A percentile compares a stretch with the other conserved stretches of the same genome.
phyloP scores from a whole-genome alignment of 176 grass and related monocot species.

The Zea mays region Zm-B73-REFERENCE-NAM-5.0 NC_050105.1:9051001-9051500 shows the following conservation, averaged over 20 bases:
- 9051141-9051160: conserved; percentile 92
- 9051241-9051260: conserved; percentile 66
- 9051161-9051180: conserved; percentile 91
- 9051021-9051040: conserved; percentile 93
- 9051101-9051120: conserved; percentile 94
- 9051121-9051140: conserved; percentile 89
- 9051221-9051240: conserved; percentile 85
- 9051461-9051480: conserved; percentile 95
- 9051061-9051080: conserved; percentile 85
- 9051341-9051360: conserved; percentile 96
- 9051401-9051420: conserved; percentile 95
- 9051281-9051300: conserved; percentile 84
- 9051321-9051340: conserved; percentile 85
- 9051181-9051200: conserved; percentile 66
- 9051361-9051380: conserved; percentile 90
- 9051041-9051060: conserved; percentile 82
- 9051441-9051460: conserved; percentile 99
- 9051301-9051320: conserved; percentile 94
- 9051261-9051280: conserved; percentile 79
- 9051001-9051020: conserved; percentile 94
- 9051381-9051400: conserved; percentile 94
- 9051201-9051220: conserved; percentile 64
- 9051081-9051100: conserved; percentile 86
- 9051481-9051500: conserved; percentile 80
- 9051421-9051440: conserved; percentile 92